Percentiles rank a stretch among this genome's conserved stretches.
Evolutionary conservation across 169 alveolate genomes (phyloP).

Genomic region (Plasmodium knowlesi): DNA sequence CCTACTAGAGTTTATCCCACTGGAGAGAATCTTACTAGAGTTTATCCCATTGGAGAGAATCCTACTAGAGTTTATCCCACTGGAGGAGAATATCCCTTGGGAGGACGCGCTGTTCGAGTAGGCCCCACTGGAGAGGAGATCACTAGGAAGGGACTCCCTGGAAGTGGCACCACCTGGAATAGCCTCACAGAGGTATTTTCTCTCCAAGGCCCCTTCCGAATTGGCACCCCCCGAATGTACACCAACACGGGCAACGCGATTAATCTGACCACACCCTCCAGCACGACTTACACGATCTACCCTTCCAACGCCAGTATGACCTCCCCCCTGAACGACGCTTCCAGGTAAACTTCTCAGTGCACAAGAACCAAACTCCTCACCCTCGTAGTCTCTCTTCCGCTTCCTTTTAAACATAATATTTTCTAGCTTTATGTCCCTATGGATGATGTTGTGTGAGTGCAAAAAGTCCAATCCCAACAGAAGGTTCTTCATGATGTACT

Average conservation of each 20-base stretch:
- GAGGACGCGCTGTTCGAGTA: neutral
- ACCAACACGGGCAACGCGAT: neutral
- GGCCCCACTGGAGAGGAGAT: neutral
- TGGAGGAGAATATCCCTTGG: neutral
- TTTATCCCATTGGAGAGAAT: neutral
- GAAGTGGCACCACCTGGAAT: neutral
- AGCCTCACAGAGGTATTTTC: neutral
- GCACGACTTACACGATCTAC: neutral
- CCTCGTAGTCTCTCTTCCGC: conserved; percentile 5
- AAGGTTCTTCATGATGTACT: conserved; percentile 76
- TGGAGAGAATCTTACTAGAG: neutral
- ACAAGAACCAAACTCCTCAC: conserved; percentile 18
- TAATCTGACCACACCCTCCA: neutral
- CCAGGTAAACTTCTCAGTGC: neutral
- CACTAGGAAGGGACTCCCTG: neutral
- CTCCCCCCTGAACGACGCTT: neutral
- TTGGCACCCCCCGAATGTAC: neutral
- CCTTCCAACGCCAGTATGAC: neutral
- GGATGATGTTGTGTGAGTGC: conserved; percentile 77
- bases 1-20: neutral
- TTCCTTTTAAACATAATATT: conserved; percentile 73
- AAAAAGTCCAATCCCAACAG: conserved; percentile 78
- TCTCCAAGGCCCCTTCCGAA: neutral
- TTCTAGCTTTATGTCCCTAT: conserved; percentile 78
- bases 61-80: neutral